Conservation (phyloP, 805 yeast species). For the Blastobotrys parvus region DNA sequence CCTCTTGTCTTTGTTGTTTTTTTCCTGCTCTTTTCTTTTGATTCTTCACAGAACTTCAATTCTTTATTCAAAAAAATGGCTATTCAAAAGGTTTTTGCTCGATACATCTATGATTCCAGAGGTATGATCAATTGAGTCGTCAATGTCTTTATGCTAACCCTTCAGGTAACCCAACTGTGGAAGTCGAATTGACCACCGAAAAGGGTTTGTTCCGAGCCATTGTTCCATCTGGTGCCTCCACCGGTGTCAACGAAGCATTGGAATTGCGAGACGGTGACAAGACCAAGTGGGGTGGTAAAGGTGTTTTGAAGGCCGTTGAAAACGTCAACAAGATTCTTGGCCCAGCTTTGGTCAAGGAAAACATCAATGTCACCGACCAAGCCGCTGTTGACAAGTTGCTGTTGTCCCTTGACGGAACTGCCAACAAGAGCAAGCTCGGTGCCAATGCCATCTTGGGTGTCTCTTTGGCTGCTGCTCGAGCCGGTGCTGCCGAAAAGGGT, state of each 20-base stretch:
- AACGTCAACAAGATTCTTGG: conserved; percentile 93
- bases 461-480: conserved; percentile 93
- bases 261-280: conserved; percentile 98
- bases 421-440: conserved; percentile 95
- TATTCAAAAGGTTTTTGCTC: conserved; percentile 78
- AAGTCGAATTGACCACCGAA: conserved; percentile 90
- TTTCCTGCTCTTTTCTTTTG: conserved; percentile 1
- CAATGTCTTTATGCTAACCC: too few species aligned
- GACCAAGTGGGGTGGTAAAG: conserved; percentile 97
- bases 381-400: conserved; percentile 79
- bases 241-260: conserved; percentile 97
- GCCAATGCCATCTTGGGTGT: conserved; percentile 99
- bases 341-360: conserved; percentile 79
- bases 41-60: conserved; percentile 5
- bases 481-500: conserved; percentile 93
- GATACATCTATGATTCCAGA: conserved; percentile 98
- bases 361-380: conserved; percentile 83
- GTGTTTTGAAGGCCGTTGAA: conserved; percentile 94
- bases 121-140: too few species aligned
- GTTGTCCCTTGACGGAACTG: conserved; percentile 85
- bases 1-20: not conserved
- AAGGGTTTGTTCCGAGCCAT: conserved; percentile 93
- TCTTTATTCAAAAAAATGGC: conserved; percentile 45
- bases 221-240: conserved; percentile 99
- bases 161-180: conserved; percentile 87